Evolutionary conservation across 2,329 filamentous ascomycete species (phyloP).

Genomic region (Pseudomassariella vexata): DNA sequence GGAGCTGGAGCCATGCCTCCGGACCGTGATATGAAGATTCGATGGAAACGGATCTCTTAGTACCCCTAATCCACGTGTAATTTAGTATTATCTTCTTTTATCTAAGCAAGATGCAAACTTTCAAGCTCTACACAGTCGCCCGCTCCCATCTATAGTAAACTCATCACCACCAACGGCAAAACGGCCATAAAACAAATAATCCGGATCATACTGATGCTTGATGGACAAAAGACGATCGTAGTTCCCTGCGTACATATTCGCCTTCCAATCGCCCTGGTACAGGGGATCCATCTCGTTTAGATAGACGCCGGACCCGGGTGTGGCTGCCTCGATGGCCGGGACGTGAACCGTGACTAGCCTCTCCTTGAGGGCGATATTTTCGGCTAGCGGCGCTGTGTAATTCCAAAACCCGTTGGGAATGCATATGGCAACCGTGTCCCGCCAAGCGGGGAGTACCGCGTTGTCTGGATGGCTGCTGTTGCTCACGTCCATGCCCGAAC

Average conservation of each 20-base stretch:
- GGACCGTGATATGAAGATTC: conserved; percentile 9
- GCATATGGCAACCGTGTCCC: conserved; percentile 6
- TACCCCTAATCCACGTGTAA: too few species aligned
- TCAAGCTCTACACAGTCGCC: conserved; percentile 4
- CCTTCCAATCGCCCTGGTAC: conserved; percentile 12
- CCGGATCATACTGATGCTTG: conserved; percentile 12
- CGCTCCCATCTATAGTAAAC: background rate
- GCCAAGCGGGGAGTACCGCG: conserved; percentile 9
- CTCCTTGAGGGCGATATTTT: conserved; percentile 4
- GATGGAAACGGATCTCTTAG: too few species aligned
- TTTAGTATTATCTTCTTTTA: too few species aligned
- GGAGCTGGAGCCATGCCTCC: conserved; percentile 7
- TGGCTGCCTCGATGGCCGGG: conserved; percentile 7
- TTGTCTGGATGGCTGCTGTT: conserved; percentile 8
- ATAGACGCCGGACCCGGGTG: conserved; percentile 7
- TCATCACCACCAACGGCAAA: conserved; percentile 9
- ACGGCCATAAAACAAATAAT: conserved; percentile 6
- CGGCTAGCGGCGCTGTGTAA: conserved; percentile 1
- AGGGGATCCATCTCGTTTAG: conserved; percentile 12
- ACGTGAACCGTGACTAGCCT: background rate
- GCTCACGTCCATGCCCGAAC: conserved; percentile 5
- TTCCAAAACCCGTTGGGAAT: conserved; percentile 1
- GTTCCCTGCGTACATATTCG: conserved; percentile 9
- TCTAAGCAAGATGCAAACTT: too few species aligned
- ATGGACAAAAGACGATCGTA: conserved; percentile 10